Percentiles rank a stretch among this genome's conserved stretches.
These are phyloP conservation scores for Penicillium diatomitis DNA, from an alignment of 495 filamentous ascomycete species.

Conservation along the genomic window DNA sequence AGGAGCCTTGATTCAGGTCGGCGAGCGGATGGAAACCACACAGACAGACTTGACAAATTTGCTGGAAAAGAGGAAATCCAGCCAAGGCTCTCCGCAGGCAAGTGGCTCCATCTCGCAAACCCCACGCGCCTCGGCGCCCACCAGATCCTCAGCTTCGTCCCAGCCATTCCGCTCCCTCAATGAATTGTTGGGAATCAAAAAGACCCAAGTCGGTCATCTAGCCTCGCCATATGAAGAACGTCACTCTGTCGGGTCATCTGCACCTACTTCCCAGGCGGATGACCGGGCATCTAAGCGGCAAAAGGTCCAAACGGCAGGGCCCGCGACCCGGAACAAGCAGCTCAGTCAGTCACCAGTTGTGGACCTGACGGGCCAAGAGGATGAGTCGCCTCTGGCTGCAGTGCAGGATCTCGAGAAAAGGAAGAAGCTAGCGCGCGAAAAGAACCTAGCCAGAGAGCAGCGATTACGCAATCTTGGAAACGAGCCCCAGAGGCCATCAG, in stretches of 20 bases:
- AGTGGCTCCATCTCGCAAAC: constrained; percentile 8
- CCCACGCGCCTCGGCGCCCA: constrained; percentile 11
- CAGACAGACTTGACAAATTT: constrained; percentile 70
- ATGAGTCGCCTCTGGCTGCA: background rate
- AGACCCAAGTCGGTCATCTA: constrained; percentile 36
- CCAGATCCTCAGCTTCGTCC: constrained; percentile 19
- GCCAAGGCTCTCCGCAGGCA: constrained; percentile 15
- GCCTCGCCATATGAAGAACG: constrained; percentile 43
- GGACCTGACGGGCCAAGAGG: constrained; percentile 14
- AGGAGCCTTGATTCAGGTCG: constrained; percentile 68
- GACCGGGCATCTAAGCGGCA: constrained; percentile 41
- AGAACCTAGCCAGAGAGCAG: background rate
- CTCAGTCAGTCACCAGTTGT: constrained; percentile 8
- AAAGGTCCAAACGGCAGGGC: constrained; percentile 15
- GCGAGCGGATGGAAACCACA: constrained; percentile 58
- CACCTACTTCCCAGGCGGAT: constrained; percentile 11
- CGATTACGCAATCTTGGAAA: background rate
- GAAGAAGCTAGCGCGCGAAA: background rate
- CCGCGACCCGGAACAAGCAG: background rate
- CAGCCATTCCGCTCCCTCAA: constrained; percentile 44
- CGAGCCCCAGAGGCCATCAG: background rate
- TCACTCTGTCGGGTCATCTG: constrained; percentile 2
- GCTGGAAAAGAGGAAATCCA: constrained; percentile 49
- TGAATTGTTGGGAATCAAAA: constrained; percentile 48
- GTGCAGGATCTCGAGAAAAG: background rate